Conservation (phyloP, 208 protist genomes). For the Tritrichomonas foetus region DNA sequence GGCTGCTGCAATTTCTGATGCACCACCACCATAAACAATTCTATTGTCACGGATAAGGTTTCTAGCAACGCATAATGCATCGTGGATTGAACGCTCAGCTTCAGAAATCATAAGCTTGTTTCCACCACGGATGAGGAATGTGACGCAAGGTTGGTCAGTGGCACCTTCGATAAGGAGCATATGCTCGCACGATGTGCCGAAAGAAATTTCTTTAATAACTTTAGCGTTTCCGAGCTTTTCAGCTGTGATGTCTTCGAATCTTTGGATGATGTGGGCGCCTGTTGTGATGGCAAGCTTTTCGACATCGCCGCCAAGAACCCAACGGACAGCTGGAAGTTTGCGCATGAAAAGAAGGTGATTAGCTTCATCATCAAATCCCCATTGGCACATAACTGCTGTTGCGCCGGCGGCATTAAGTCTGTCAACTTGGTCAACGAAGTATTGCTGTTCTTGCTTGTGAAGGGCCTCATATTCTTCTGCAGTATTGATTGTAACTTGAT, state of each 20-base stretch:
- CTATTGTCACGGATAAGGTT: constrained; percentile 98
- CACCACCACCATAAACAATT: constrained; percentile 98
- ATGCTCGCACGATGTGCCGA: constrained; percentile 66
- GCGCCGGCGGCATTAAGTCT: constrained; percentile 84
- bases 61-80: constrained; percentile 98
- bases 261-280: constrained; percentile 91
- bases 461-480: constrained; percentile 68
- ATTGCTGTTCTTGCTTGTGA: constrained; percentile 90
- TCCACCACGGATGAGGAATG: constrained; percentile 96
- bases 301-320: constrained; percentile 98
- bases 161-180: constrained; percentile 99
- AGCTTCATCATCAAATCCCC: constrained; percentile 99
- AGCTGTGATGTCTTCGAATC: constrained; percentile 92
- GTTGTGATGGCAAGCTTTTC: constrained; percentile 99
- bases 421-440: constrained; percentile 86
- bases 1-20: constrained; percentile 93
- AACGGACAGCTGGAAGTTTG: constrained; percentile 97
- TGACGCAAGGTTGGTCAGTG: constrained; percentile 92
- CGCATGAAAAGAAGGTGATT: constrained; percentile 98
- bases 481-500: constrained; percentile 86
- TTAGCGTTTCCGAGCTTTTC: constrained; percentile 88
- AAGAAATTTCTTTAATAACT: constrained; percentile 65
- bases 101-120: constrained; percentile 99
- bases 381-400: constrained; percentile 98
- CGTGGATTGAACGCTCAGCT: constrained; percentile 97